Evolutionary conservation across 2,329 filamentous ascomycete species (phyloP), one percentile per base, ranked within the genome.

Genomic region (Penicillium glabrum): DNA sequence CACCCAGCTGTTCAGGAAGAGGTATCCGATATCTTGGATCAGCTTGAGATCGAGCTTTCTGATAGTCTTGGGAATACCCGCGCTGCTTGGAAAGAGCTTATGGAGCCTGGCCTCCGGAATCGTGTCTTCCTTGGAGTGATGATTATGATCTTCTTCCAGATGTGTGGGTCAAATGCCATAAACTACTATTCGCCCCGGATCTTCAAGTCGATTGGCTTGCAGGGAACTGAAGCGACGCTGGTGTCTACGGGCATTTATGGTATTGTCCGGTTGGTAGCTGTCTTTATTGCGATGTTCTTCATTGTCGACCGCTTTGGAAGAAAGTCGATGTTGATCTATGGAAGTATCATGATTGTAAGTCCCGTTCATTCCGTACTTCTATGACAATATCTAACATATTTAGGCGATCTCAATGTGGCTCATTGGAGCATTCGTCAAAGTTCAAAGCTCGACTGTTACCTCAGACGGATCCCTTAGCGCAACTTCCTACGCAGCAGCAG

Each of bases 371-470:
- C n/a, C n/a, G n/a, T n/a, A n/a, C n/a, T n/a, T n/a, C n/a, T n/a
- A n/a, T n/a, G n/a, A n/a, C n/a, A n/a, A n/a, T n/a, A n/a, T n/a
- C n/a, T n/a, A n/a, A n/a, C n/a, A n/a, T n/a, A n/a, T n/a, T n/a
- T n/a, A n/a, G n/a, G n/a, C n/a, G n/a, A n/a, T n/a, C n/a, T n/a
- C 82, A 59, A 87, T 89, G 83, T 85, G 84, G 75, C 84, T 88
- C 66, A 84, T 89, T 56, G 88, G 86, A 16, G 81, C 86, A 57
- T 89, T 48, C 33, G 52, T 45, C 37, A 56, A 47, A 48, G 33
- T 54, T 87, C 69, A 83, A 86, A 48, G 55, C 11, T 29, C 54
- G 21, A 43, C 26, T 0, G 86, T 86, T 0, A 65, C 83, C 5
- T 64, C 68, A 1, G 83, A 80, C 10, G 64, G 75, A 2, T 61